These are phyloP conservation scores for Ceratobasidium sp. DNA, from an alignment of 1,284 basidiomycete genomes.

Conservation along the genomic window DNA sequence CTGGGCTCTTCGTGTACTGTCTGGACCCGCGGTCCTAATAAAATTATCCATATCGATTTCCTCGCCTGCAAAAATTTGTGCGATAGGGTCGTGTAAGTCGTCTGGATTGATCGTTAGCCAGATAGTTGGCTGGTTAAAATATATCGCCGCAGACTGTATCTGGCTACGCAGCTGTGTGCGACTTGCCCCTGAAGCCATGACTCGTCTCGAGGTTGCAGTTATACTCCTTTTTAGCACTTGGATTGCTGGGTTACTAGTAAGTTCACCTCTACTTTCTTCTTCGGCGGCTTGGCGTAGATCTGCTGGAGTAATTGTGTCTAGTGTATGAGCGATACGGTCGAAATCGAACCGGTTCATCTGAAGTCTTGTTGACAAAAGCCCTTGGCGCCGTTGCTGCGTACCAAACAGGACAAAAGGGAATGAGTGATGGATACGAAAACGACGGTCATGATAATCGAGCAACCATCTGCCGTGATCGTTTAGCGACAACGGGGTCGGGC, in stretches of 20 bases:
- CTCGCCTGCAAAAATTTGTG: conserved; percentile 56
- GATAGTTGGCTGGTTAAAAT: conserved; percentile 45
- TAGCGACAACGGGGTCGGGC: conserved; percentile 49
- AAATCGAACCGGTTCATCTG: conserved; percentile 45
- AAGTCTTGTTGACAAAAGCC: conserved; percentile 38
- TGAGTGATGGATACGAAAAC: conserved; percentile 52
- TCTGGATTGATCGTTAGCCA: conserved; percentile 53
- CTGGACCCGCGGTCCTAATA: conserved; percentile 49
- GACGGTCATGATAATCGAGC: conserved; percentile 53
- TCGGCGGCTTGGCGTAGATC: conserved; percentile 45
- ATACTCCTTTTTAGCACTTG: conserved; percentile 35
- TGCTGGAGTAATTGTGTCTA: conserved; percentile 14
- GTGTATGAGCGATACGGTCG: background rate
- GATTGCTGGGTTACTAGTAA: conserved; percentile 22
- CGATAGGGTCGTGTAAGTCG: conserved; percentile 53
- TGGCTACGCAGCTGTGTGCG: conserved; percentile 45
- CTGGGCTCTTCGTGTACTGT: conserved; percentile 47
- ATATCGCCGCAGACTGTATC: conserved; percentile 51
- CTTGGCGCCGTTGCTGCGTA: conserved; percentile 49
- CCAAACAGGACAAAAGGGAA: conserved; percentile 56
- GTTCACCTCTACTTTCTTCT: conserved; percentile 33
- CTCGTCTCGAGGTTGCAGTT: conserved; percentile 37
- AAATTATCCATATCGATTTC: conserved; percentile 57
- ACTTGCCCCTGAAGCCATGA: conserved; percentile 47
- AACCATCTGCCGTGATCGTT: conserved; percentile 55